phyloP scores from a whole-genome alignment of 2,329 filamentous ascomycete species.

The Microdochium trichocladiopsis region DNA sequence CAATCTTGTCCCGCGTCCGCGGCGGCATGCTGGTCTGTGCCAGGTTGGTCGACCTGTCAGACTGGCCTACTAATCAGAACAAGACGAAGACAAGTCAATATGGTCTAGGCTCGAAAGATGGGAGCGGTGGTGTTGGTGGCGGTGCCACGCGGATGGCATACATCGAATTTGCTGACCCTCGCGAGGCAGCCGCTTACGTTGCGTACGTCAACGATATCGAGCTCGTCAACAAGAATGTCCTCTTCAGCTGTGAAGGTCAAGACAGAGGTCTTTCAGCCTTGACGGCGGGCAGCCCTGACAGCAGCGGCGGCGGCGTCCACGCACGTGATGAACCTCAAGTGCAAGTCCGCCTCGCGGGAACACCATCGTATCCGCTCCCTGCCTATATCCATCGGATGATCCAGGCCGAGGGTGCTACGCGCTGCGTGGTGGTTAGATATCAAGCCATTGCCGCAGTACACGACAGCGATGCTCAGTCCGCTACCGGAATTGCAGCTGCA shows the following conservation, averaged over 20 bases:
- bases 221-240: background rate
- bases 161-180: background rate
- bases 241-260: background rate
- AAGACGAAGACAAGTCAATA: too few species aligned
- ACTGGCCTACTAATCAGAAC: background rate
- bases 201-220: background rate
- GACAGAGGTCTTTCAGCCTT: background rate
- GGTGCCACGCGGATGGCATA: background rate
- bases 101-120: too few species aligned
- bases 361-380: background rate
- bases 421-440: background rate
- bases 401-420: background rate
- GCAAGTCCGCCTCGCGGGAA: background rate
- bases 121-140: too few species aligned
- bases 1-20: conserved; percentile 7
- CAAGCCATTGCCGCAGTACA: background rate
- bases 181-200: background rate
- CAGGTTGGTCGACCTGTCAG: background rate
- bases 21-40: conserved; percentile 7
- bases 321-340: background rate
- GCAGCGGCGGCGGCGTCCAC: background rate
- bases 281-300: too few species aligned
- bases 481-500: background rate
- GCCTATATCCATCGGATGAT: background rate
- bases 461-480: background rate